Evolutionary conservation across 2,329 filamentous ascomycete genomes (phyloP).

Genomic region (Monosporascus sp.): DNA sequence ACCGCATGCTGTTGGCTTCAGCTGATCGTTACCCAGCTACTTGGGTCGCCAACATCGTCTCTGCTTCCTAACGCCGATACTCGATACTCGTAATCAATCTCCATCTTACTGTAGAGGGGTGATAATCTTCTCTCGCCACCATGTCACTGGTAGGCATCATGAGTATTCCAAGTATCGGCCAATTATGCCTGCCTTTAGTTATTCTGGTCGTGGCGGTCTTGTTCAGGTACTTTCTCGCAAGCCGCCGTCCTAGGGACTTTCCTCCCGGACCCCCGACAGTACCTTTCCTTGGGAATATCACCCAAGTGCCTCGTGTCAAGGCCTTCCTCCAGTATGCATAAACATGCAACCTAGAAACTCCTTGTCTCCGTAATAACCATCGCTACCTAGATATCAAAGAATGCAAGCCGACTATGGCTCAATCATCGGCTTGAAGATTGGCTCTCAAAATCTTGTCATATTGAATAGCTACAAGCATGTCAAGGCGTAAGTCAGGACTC

Average conservation of each 20-base stretch:
- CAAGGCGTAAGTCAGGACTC: background rate
- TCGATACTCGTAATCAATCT: no score
- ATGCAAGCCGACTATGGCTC: slow-evolving; percentile 1
- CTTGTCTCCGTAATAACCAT: background rate
- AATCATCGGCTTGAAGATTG: slow-evolving; percentile 1
- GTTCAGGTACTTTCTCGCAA: slow-evolving; percentile 2
- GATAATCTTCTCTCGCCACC: no score
- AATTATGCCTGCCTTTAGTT: no score
- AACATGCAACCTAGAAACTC: background rate
- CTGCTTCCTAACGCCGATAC: no score
- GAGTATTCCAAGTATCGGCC: no score
- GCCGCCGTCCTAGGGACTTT: slow-evolving; percentile 3
- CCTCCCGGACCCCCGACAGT: background rate
- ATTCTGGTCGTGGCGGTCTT: background rate
- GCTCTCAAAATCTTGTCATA: slow-evolving; percentile 1
- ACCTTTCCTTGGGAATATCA: background rate
- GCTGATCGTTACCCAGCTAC: no score
- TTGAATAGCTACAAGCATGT: slow-evolving; percentile 2
- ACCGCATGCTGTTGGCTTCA: no score
- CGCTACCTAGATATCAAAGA: background rate
- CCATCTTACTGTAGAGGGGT: no score
- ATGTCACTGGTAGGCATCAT: no score
- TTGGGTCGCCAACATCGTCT: no score
- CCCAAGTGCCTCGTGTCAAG: background rate
- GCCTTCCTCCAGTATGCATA: background rate